Base-by-base conservation (phyloP, 306 rosid species). In the Cicer judaicum region DNA sequence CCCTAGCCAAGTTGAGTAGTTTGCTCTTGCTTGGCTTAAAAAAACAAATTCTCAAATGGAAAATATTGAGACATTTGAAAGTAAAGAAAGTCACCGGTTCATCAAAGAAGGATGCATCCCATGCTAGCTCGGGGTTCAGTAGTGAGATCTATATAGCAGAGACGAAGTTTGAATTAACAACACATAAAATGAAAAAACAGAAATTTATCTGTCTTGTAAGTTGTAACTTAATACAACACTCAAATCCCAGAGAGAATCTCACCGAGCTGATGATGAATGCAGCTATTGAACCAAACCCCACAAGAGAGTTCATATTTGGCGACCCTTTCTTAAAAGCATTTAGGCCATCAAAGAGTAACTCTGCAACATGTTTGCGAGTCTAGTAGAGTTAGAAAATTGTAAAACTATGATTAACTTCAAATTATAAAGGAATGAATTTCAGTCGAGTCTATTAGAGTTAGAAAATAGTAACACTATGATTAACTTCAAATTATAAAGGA, bases 231-330 rank as follows among this genome's bases (percentile, higher is more conserved):
- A 71, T 44, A 47, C 19, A 74, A 66, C 85, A 72, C 44, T 72
- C 73, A 82, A 79, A 75, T 53, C 63, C 59, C 40, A 52, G 59
- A 76, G 44, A 80, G 81, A 77, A 64, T 44, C 96, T 81, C 70
- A 94, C 99, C 89, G 87, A 84, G 76, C 99, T 94, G 77, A 91
- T 94, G 70, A 86, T 53, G 87, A 94, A 94, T 34, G 97, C 99
- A 84, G 97, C 94, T 24, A 89, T 77, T 4, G 96, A 87, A 71
- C 97, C 97, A 80, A 94, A 94, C 65, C 99, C 99, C 84, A 94
- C 97, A 15, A 94, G 95, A 74, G 99, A 94, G 79, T 91, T 92
- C 99, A 94, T 94, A 80, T 91, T 94, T 59, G 98, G 97, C 2
- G 98, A 85, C 74, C 98, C 96, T 79, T 90, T 91, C 83, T 71